Evolutionary conservation across 306 rosid species (phyloP).

Genomic region (Vicia villosa): DNA sequence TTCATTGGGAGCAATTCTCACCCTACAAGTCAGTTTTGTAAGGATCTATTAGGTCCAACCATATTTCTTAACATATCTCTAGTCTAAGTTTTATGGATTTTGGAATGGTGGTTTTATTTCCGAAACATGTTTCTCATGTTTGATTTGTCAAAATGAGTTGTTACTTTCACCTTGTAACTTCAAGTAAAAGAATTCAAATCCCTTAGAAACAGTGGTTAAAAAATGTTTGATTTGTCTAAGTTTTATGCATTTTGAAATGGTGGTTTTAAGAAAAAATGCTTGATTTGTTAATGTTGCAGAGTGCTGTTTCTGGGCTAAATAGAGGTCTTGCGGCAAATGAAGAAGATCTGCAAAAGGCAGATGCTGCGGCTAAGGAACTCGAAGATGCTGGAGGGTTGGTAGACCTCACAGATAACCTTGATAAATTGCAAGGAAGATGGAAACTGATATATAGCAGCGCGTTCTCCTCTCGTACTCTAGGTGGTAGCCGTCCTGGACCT

Average conservation of each 20-base stretch:
- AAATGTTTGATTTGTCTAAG: too few species aligned
- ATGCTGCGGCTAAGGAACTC: conserved; percentile 81
- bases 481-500: conserved; percentile 98
- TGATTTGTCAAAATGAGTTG: not conserved
- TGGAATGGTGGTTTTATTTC: not conserved
- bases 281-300: conserved; percentile 57
- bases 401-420: conserved; percentile 67
- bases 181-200: too few species aligned
- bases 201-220: too few species aligned
- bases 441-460: conserved; percentile 90
- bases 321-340: conserved; percentile 90
- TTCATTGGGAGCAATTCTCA: too few species aligned
- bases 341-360: conserved; percentile 82
- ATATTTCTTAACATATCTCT: too few species aligned
- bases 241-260: too few species aligned
- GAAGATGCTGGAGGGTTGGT: conserved; percentile 77
- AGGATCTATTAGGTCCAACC: too few species aligned
- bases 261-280: not conserved
- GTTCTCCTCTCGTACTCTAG: conserved; percentile 82
- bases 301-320: conserved; percentile 86
- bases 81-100: not conserved
- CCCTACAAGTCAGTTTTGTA: too few species aligned
- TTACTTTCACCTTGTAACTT: too few species aligned
- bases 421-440: conserved; percentile 94
- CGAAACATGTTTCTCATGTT: conserved; percentile 7